Evolutionary conservation across 768 basidiomycete genomes (phyloP).

Genomic region (Clathrus columnatus): DNA sequence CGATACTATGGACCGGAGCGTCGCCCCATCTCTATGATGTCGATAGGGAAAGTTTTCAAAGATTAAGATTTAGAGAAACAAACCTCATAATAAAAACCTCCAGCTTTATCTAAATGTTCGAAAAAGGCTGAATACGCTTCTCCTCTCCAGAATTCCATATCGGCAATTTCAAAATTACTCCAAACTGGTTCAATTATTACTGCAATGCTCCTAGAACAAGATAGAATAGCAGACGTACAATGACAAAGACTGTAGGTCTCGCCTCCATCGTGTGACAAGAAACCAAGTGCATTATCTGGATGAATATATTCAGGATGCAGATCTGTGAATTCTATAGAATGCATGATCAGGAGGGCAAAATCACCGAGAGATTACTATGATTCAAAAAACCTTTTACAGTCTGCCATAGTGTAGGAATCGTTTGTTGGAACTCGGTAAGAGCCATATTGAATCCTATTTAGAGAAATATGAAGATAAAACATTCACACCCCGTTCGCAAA

Average conservation of each 20-base stretch:
- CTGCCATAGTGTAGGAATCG: constrained; percentile 68
- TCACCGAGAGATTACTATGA: constrained; percentile 20
- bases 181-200: constrained; percentile 25
- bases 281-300: constrained; percentile 32
- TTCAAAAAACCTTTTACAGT: constrained; percentile 45
- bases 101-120: constrained; percentile 30
- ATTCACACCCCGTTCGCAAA: constrained; percentile 46
- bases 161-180: constrained; percentile 37
- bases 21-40: constrained; percentile 30
- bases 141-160: constrained; percentile 31
- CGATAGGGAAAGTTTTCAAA: not conserved
- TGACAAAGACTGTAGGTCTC: constrained; percentile 72
- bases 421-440: constrained; percentile 65
- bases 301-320: constrained; percentile 28
- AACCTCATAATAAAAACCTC: constrained; percentile 34
- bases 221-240: constrained; percentile 39
- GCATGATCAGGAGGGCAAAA: not conserved
- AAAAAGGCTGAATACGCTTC: constrained; percentile 36
- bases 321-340: constrained; percentile 26
- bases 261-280: constrained; percentile 39
- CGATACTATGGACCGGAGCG: constrained; percentile 43
- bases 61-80: not conserved
- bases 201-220: constrained; percentile 14
- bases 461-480: too few species aligned
- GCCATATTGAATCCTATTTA: constrained; percentile 65